Percentiles rank a stretch among this genome's conserved stretches.
phyloP scores from a whole-genome alignment of 768 basidiomycete genomes.

The Chalciporus sphaerocephalus region DNA sequence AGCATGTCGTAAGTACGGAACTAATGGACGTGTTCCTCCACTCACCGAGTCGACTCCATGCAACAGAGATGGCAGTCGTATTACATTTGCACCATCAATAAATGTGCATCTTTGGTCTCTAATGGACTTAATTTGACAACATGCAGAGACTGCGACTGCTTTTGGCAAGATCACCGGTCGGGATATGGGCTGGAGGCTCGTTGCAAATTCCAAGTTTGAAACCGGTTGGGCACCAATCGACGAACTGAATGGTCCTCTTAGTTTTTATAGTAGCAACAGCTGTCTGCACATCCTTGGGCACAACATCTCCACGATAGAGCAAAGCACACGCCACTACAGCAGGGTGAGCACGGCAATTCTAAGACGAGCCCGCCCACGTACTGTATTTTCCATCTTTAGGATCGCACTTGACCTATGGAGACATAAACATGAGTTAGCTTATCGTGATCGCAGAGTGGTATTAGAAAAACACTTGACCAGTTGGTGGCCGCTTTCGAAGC shows the following conservation, averaged over 20 bases:
- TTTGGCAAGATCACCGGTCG: constrained; percentile 94
- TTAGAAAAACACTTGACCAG: constrained; percentile 57
- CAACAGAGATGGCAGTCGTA: constrained; percentile 89
- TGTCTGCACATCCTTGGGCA: constrained; percentile 91
- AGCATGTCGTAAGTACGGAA: constrained; percentile 4
- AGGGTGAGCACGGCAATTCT: constrained; percentile 12
- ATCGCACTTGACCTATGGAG: constrained; percentile 70
- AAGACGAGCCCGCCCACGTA: constrained; percentile 35
- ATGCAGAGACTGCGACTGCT: constrained; percentile 93
- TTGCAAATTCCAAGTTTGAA: constrained; percentile 99
- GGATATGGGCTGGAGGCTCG: constrained; percentile 88
- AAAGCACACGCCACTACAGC: constrained; percentile 80
- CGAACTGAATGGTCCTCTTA: constrained; percentile 96
- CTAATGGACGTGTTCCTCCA: not conserved
- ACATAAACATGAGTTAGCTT: constrained; percentile 3
- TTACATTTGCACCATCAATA: constrained; percentile 32
- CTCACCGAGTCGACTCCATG: constrained; percentile 83
- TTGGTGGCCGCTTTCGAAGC: constrained; percentile 95
- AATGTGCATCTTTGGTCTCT: not conserved
- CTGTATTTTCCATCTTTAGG: constrained; percentile 99
- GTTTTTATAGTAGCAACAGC: constrained; percentile 95
- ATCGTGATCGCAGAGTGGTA: not conserved
- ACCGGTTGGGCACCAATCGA: constrained; percentile 97
- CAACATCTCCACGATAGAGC: constrained; percentile 94
- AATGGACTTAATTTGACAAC: constrained; percentile 71